phyloP scores from a whole-genome alignment of 345 rosid genomes.

The Dipteronia dyeriana region DNA sequence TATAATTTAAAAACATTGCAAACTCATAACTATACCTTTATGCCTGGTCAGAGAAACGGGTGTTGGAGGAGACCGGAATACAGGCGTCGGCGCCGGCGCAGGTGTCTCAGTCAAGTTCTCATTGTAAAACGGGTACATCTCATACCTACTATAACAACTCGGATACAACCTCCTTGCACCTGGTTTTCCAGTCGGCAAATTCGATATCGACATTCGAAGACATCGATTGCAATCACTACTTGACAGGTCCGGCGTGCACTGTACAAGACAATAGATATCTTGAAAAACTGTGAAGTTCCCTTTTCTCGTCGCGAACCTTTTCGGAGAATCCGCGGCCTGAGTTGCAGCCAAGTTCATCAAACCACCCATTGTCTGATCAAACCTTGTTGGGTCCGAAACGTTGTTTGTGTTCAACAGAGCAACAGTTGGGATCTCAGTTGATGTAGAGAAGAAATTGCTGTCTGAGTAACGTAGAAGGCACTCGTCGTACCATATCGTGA shows the following conservation, averaged over 20 bases:
- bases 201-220: constrained; percentile 10
- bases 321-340: not conserved
- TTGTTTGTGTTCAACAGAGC: not conserved
- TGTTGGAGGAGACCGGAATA: no score
- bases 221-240: constrained; percentile 20
- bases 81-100: no score
- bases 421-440: no score
- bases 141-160: constrained; percentile 39
- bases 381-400: not conserved
- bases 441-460: constrained; percentile 20
- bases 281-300: not conserved
- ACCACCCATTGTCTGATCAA: not conserved
- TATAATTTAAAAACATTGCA: no score
- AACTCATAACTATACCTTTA: no score
- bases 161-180: constrained; percentile 14
- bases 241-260: constrained; percentile 26
- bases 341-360: not conserved
- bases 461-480: constrained; percentile 48
- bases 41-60: no score
- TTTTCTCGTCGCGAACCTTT: constrained; percentile 15
- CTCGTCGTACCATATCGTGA: not conserved
- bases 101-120: not conserved
- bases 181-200: not conserved
- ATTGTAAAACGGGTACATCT: constrained; percentile 25
- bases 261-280: not conserved